These are phyloP conservation scores for Pueraria montana DNA, from an alignment of 306 rosid species.

Conservation along the genomic window DNA sequence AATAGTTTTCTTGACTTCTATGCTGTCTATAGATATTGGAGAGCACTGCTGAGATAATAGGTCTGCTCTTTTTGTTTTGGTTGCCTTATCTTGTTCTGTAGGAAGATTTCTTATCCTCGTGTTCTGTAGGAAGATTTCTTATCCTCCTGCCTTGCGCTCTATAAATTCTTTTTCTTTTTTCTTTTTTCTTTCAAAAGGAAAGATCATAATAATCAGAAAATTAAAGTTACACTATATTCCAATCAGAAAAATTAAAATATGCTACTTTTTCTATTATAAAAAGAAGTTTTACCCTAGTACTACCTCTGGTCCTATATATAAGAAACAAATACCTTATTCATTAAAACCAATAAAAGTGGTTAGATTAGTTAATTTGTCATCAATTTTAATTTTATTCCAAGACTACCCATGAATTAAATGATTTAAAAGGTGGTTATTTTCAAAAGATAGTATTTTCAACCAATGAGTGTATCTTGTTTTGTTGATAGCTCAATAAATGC, in stretches of 20 bases:
- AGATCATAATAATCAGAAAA: neutral
- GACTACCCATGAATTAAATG: no score
- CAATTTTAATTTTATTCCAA: no score
- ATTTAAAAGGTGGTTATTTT: no score
- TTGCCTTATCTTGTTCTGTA: neutral
- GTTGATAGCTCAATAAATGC: no score
- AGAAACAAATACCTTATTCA: no score
- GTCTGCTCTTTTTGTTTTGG: neutral
- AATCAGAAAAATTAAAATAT: neutral
- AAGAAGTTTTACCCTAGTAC: neutral
- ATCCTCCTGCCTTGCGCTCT: neutral
- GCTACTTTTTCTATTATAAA: constrained; percentile 1
- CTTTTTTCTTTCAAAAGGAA: neutral
- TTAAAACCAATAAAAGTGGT: no score
- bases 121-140: neutral
- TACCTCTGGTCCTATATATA: no score
- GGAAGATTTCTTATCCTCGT: neutral
- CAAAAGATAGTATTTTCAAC: no score
- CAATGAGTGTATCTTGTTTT: no score
- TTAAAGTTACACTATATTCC: neutral
- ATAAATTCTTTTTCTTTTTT: neutral
- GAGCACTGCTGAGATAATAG: neutral
- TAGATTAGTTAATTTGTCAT: no score
- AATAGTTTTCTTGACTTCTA: neutral
- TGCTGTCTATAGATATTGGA: neutral